Evolutionary conservation across 257 asterid species (phyloP).

Genomic region (Solanum phureja): DNA sequence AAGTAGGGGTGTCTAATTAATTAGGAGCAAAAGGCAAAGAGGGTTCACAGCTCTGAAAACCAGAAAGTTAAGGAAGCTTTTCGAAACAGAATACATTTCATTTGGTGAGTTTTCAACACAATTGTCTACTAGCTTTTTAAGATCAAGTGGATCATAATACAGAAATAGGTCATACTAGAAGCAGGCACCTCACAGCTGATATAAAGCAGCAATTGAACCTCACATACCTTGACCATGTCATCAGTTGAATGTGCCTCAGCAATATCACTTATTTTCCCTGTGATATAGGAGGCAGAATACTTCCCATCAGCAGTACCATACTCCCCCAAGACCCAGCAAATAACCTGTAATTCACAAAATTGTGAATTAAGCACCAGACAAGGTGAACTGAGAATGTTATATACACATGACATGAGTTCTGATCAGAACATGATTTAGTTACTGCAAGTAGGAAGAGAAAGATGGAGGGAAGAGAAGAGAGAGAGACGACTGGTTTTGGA

Average conservation of each 20-base stretch:
- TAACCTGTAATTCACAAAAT: slow-evolving; percentile 41
- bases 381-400: not conserved
- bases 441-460: not conserved
- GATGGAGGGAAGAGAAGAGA: not conserved
- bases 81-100: not conserved
- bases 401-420: not conserved
- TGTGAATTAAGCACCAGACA: not conserved
- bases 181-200: not conserved
- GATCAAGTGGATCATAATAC: not conserved
- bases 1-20: not conserved
- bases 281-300: slow-evolving; percentile 82
- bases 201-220: not conserved
- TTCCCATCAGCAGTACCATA: slow-evolving; percentile 92
- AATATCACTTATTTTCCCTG: slow-evolving; percentile 84
- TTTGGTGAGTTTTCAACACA: not conserved
- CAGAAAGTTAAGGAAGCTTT: not conserved
- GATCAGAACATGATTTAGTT: not conserved
- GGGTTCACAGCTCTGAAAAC: not conserved
- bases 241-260: slow-evolving; percentile 93
- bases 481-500: not conserved
- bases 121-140: not conserved
- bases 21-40: not conserved
- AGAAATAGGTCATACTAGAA: not conserved
- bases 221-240: slow-evolving; percentile 76
- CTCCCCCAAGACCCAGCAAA: slow-evolving; percentile 99